Evolutionary conservation across 2,329 filamentous ascomycete species (phyloP), one percentile per base, ranked within the genome.

Genomic region (Beauveria asiatica): DNA sequence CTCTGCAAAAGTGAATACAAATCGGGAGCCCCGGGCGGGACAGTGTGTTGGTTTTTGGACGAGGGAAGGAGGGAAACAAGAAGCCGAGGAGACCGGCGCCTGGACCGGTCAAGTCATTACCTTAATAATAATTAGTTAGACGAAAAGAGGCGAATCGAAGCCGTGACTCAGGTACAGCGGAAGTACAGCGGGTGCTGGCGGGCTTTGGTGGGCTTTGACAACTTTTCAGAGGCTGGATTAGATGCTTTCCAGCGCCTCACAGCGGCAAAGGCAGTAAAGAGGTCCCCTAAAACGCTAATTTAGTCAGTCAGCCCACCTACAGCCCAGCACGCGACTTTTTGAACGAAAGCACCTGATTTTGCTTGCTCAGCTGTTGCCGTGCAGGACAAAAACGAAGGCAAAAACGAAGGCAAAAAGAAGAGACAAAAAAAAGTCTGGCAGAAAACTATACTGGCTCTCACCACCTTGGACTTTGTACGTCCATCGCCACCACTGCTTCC

Each of bases 381-480:
- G 51, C 33, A 45, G 5, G n/a, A 23, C n/a, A 23, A 6, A 45
- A 11, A n/a, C n/a, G n/a, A n/a, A n/a, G n/a, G n/a, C n/a, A n/a
- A 19, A 44, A 19, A n/a, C 1, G 1, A n/a, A 45, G 44, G 11
- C 44, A 8, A 33, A 13, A 21, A 17, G 23, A 44, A 27, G 30
- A 23, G 25, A 54, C 50, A 51, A 51, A 51, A 51, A 51, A 52
- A 51, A 60, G 37, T 19, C 23, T 13, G 59, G 59, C 59, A 61
- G 59, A 61, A 61, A 60, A 57, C 21, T 21, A 16, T 19, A 49
- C 41, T 25, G 23, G 25, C 41, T 37, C 49, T 61, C 59, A 61
- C 59, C 59, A 61, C 59, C 45, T 52, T 57, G 33, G 49, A 51
- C 25, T 48, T 46, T 8, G 25, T 44, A 41, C 39, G 10, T 19